phyloP scores from a whole-genome alignment of 371 early-diverging fungal species.

The Batrachochytrium dendrobatidis region DNA sequence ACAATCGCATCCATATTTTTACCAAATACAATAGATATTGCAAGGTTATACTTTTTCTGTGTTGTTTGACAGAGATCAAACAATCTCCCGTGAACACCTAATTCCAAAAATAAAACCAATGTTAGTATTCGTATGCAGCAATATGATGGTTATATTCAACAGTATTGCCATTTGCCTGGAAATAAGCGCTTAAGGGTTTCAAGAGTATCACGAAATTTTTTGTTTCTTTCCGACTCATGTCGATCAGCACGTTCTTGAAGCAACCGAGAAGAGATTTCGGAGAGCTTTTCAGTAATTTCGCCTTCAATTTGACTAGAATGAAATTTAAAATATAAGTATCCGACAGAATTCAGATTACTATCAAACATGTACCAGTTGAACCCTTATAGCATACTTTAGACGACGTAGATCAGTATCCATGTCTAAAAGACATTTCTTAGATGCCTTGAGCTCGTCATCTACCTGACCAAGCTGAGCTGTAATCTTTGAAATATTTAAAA shows the following conservation, averaged over 20 bases:
- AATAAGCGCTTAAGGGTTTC: conserved; percentile 76
- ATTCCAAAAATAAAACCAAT: conserved; percentile 26
- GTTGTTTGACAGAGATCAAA: conserved; percentile 86
- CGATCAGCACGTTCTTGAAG: conserved; percentile 74
- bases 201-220: conserved; percentile 65
- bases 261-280: conserved; percentile 60
- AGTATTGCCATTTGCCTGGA: no score
- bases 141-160: conserved; percentile 13
- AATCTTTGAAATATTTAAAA: conserved; percentile 11
- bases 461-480: conserved; percentile 14
- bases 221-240: conserved; percentile 73
- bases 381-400: background rate
- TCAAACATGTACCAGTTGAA: background rate
- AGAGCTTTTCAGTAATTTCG: conserved; percentile 76
- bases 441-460: conserved; percentile 31
- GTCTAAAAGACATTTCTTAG: conserved; percentile 36
- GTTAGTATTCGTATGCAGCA: conserved; percentile 8
- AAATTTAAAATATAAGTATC: no score
- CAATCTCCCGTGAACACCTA: conserved; percentile 91
- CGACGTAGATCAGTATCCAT: conserved; percentile 29
- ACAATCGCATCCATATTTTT: conserved; percentile 51
- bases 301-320: conserved; percentile 57
- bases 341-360: no score
- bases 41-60: conserved; percentile 85
- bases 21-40: conserved; percentile 60